Conservation (phyloP, 495 filamentous ascomycete species). For the Penicillium simplicissimum region DNA sequence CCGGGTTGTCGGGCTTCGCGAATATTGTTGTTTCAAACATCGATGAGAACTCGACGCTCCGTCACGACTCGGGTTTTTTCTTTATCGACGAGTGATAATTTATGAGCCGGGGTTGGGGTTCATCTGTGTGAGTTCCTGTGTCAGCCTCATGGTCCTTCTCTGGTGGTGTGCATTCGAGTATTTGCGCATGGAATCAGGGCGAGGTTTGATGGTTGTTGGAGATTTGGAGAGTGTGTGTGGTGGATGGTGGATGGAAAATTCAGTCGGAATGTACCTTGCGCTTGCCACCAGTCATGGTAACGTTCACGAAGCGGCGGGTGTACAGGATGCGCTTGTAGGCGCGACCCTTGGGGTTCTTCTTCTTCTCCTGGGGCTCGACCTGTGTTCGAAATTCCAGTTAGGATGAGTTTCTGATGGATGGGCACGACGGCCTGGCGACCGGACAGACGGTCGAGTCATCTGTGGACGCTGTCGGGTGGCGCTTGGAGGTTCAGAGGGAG, state of each 20-base stretch:
- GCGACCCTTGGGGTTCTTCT: conserved; percentile 84
- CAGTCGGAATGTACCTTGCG: conserved; percentile 71
- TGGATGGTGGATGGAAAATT: conserved; percentile 7
- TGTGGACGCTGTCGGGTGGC: conserved; percentile 10
- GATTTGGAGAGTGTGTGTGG: neutral
- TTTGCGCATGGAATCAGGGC: neutral
- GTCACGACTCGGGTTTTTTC: conserved; percentile 28
- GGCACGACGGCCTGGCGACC: conserved; percentile 8
- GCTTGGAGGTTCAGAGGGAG: conserved; percentile 13
- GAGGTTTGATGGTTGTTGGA: neutral
- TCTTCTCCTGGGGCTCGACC: conserved; percentile 49
- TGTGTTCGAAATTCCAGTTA: conserved; percentile 32
- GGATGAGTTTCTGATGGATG: conserved; percentile 15
- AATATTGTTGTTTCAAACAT: conserved; percentile 28
- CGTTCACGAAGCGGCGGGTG: conserved; percentile 99
- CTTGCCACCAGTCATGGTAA: conserved; percentile 98
- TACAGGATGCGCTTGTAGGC: conserved; percentile 97
- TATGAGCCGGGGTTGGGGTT: conserved; percentile 44
- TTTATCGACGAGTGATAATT: conserved; percentile 29
- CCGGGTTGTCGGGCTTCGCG: conserved; percentile 24
- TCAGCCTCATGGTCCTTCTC: conserved; percentile 22
- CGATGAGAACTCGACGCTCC: conserved; percentile 30
- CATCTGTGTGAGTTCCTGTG: conserved; percentile 33
- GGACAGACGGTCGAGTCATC: neutral
- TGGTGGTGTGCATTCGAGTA: neutral